Conservation (phyloP, 108 stramenopile species). For the Parietichytrium sp. region DNA sequence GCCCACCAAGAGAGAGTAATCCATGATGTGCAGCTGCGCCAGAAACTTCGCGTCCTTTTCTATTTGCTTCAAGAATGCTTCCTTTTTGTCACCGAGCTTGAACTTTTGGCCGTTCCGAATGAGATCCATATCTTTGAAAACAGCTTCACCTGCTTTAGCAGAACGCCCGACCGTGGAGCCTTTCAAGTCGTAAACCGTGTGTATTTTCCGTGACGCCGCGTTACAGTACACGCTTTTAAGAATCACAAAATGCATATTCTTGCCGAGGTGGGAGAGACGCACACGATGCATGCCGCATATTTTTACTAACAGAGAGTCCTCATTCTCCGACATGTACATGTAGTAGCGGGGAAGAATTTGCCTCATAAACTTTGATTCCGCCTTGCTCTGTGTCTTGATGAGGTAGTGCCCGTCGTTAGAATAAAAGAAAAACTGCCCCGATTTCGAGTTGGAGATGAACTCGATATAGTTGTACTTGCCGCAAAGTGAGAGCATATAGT, state of each 20-base stretch:
- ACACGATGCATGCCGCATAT: slow-evolving; percentile 98
- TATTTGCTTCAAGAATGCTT: slow-evolving; percentile 70
- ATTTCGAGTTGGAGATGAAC: slow-evolving; percentile 96
- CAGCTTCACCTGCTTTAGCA: slow-evolving; percentile 45
- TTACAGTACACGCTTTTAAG: slow-evolving; percentile 89
- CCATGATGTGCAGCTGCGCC: slow-evolving; percentile 83
- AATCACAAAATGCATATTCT: slow-evolving; percentile 86
- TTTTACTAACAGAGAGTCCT: slow-evolving; percentile 84
- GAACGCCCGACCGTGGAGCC: slow-evolving; percentile 75
- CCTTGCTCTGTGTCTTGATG: slow-evolving; percentile 96
- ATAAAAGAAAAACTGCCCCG: slow-evolving; percentile 97
- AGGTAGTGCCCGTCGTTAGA: slow-evolving; percentile 92
- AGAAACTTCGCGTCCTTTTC: slow-evolving; percentile 73
- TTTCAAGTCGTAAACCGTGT: slow-evolving; percentile 88
- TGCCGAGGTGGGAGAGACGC: slow-evolving; percentile 82
- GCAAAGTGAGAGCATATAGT: slow-evolving; percentile 87
- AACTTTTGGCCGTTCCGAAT: slow-evolving; percentile 55
- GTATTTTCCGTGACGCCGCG: slow-evolving; percentile 55
- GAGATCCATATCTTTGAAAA: slow-evolving; percentile 86
- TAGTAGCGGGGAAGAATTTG: slow-evolving; percentile 91
- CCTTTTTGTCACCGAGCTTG: slow-evolving; percentile 62
- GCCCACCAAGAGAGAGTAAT: slow-evolving; percentile 88
- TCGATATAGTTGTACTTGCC: slow-evolving; percentile 96
- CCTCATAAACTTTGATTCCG: slow-evolving; percentile 90
- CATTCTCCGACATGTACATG: slow-evolving; percentile 81